Base-by-base conservation (phyloP, 129 eudicot genomes). In the Escallonia rubra region DNA sequence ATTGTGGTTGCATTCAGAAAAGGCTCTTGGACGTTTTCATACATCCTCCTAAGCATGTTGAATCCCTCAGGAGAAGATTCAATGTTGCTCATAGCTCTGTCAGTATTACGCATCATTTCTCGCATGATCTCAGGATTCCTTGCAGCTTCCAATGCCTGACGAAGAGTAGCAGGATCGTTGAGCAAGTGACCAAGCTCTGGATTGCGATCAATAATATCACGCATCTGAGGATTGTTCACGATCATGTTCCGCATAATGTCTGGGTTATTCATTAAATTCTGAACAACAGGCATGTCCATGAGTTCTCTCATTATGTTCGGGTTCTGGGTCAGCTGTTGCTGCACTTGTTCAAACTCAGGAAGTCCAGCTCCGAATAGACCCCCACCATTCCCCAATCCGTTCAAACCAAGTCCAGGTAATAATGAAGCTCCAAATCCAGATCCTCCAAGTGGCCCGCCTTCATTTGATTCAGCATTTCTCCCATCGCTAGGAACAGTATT, bases 11-110 rank as follows among this genome's bases (percentile, higher is more conserved):
- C 95, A 79, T 89, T 86, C 61, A 86, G 72, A 65, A 93, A 76
- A 2, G 96, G 95, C 67, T 86, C 98, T 75, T 86, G 96, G 49
- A 86, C 92, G 72, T 86, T 92, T 81, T 92, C 98, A 78, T 92
- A 88, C 95, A 86, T 92, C 48, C 95, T 82, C 72, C 96, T 92
- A n/a, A 86, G 95, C 91, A 80, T 88, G 83, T 88, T 92, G 69
- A 88, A 92, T 49, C 98, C 98, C 83, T 88, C 98, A 61, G 98
- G 96, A 69, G 90, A 88, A 49, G 98, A 82, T 80, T 92, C 96
- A 44, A 89, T 84, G 41, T 92, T 86, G 72, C 95, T 88, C 98
- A 88, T 92, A 69, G 96, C 95, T 85, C 98, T 82, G 71, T 88
- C 95, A 16, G 98, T 88, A 78, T 92, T 92, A 13, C 91, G 87